Base-by-base conservation (phyloP, 441 rosid genomes). In the Adansonia gregorii region DNA sequence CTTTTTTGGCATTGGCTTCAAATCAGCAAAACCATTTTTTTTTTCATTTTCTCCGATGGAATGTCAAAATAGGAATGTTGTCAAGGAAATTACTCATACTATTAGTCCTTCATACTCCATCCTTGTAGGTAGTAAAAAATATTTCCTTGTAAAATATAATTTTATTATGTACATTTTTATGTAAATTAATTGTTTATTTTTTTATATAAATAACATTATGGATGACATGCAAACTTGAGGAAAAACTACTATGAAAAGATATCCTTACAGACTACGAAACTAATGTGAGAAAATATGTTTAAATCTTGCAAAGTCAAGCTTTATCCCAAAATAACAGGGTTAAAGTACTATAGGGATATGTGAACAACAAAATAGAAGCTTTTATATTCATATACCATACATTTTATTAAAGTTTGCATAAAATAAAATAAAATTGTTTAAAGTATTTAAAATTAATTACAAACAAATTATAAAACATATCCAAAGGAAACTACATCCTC, bases 401-500 rank as follows among this genome's bases (percentile, higher is more conserved):
- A 73, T 56, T 39, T 15, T 59, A 46, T 58, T 43, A 73, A 12
- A 20, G 45, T 45, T 73, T 11, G 15, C 8, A 6, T 59, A 73
- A 45, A 73, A 73, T 8, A 12, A 73, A 73, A 60, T 2, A 73
- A 52, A 39, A 55, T 55, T 45, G 51, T 24, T 73, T 43, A 58
- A 58, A 41, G 51, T 2, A 59, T 2, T 35, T 35, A 54, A 72
- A 39, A 35, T 19, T 39, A 39, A 35, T 35, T 35, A 41, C 2
- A 15, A 59, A 12, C 19, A 24, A 48, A 48, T 49, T 1, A 48
- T 2, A 49, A 11, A 24, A 59, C 67, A 41, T 39, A 59, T 22
- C 66, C 65, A 73, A 59, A 43, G 55, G 67, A 73, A 59, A 46
- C 55, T 11, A 7, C 31, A 73, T 73, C 41, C 19, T 59, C 58